These are phyloP conservation scores for Fistulinella cinereoalba DNA, from an alignment of 1,284 basidiomycete species.

Conservation along the genomic window DNA sequence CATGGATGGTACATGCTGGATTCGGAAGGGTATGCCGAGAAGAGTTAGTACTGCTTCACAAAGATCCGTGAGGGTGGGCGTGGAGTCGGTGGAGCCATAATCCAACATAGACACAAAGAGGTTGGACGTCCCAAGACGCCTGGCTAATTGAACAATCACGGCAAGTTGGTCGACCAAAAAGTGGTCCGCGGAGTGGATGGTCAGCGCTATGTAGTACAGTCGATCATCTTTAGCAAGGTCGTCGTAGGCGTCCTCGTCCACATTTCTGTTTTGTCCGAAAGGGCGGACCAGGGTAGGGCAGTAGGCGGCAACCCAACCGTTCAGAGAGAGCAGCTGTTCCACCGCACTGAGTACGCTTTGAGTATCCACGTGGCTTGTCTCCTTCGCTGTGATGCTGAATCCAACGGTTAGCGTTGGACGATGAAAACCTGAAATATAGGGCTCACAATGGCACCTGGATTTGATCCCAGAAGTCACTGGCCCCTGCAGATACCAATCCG, in stretches of 20 bases:
- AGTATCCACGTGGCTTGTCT: slow-evolving; percentile 83
- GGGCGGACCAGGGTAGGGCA: slow-evolving; percentile 89
- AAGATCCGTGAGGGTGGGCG: slow-evolving; percentile 86
- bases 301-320: slow-evolving; percentile 98
- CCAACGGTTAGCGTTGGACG: slow-evolving; percentile 1
- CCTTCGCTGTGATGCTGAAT: slow-evolving; percentile 68
- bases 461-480: slow-evolving; percentile 84
- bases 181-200: slow-evolving; percentile 95
- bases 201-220: slow-evolving; percentile 90
- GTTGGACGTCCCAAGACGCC: slow-evolving; percentile 81
- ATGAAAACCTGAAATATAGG: background rate
- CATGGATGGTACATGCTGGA: slow-evolving; percentile 84
- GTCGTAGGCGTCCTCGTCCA: slow-evolving; percentile 79
- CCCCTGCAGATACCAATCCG: slow-evolving; percentile 71
- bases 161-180: slow-evolving; percentile 96
- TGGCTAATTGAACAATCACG: slow-evolving; percentile 90
- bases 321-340: slow-evolving; percentile 86
- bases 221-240: slow-evolving; percentile 79
- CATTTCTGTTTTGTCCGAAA: slow-evolving; percentile 86
- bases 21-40: slow-evolving; percentile 87
- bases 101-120: slow-evolving; percentile 96
- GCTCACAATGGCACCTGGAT: slow-evolving; percentile 87
- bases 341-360: slow-evolving; percentile 85
- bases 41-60: slow-evolving; percentile 90
- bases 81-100: slow-evolving; percentile 90